phyloP scores from a whole-genome alignment of 2,329 filamentous ascomycete species.

The Cordyceps farinosa region DNA sequence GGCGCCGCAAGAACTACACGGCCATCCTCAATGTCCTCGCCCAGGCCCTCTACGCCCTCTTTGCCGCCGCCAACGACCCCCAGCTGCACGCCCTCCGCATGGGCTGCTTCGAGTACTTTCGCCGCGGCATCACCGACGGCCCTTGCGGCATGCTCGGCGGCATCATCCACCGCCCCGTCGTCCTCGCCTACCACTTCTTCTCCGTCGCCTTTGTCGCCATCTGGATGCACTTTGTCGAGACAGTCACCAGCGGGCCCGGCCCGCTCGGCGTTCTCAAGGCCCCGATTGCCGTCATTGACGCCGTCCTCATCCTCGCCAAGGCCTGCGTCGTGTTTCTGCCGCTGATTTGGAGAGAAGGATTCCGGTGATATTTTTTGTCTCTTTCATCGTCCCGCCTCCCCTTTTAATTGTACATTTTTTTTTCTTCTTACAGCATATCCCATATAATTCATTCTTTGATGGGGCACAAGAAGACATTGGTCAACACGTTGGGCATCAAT shows the following conservation, averaged over 20 bases:
- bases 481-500: conserved; percentile 1
- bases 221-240: conserved; percentile 53
- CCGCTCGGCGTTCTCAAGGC: conserved; percentile 39
- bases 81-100: conserved; percentile 76
- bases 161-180: conserved; percentile 69
- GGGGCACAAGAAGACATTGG: neutral
- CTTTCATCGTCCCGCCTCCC: neutral
- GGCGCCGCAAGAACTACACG: conserved; percentile 76
- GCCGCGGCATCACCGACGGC: conserved; percentile 68
- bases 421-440: conserved; percentile 1
- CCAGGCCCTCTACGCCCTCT: conserved; percentile 86
- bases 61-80: conserved; percentile 78
- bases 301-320: conserved; percentile 70
- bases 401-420: conserved; percentile 13
- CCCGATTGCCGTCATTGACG: conserved; percentile 63
- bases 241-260: conserved; percentile 32
- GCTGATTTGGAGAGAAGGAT: conserved; percentile 67
- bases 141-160: conserved; percentile 80
- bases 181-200: conserved; percentile 92
- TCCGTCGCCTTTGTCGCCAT: conserved; percentile 85
- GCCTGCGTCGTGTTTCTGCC: conserved; percentile 80
- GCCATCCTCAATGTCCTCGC: conserved; percentile 97
- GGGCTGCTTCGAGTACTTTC: conserved; percentile 93
- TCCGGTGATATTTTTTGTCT: conserved; percentile 24
- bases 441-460: neutral